A percentile compares a stretch with the other conserved stretches of the same genome.
These are phyloP conservation scores for Brassica nigra DNA, from an alignment of 345 rosid genomes.

Conservation along the genomic window DNA sequence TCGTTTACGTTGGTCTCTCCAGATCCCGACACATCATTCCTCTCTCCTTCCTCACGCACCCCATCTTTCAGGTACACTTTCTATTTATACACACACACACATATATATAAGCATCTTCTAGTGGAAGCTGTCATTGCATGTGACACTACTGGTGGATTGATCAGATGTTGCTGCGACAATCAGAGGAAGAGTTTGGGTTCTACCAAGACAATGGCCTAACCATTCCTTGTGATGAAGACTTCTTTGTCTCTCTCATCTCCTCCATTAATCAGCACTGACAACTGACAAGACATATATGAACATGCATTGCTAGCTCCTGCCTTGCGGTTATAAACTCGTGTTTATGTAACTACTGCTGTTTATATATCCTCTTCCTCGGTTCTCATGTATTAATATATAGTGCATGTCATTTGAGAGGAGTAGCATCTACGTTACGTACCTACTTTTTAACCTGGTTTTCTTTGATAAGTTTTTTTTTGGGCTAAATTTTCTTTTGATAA, in stretches of 20 bases:
- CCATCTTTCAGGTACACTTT: constrained; percentile 55
- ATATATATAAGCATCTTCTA: neutral
- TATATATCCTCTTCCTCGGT: constrained; percentile 8
- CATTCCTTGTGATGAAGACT: constrained; percentile 38
- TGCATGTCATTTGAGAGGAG: constrained; percentile 30
- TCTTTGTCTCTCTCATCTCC: constrained; percentile 32
- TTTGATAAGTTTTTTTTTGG: neutral
- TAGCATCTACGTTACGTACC: constrained; percentile 2
- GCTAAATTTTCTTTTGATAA: neutral
- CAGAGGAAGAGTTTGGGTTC: constrained; percentile 43
- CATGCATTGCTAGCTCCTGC: neutral
- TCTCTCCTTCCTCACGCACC: constrained; percentile 66
- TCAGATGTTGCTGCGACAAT: constrained; percentile 38
- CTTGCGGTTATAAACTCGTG: neutral
- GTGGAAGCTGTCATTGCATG: neutral
- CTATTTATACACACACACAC: neutral
- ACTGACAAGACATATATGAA: neutral
- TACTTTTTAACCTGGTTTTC: too few relatives aligned
- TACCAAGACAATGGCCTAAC: constrained; percentile 34
- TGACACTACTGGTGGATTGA: neutral
- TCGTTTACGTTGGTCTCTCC: constrained; percentile 78
- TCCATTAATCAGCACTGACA: constrained; percentile 18
- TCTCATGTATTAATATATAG: constrained; percentile 19
- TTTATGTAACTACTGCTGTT: constrained; percentile 17
- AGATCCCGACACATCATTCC: constrained; percentile 77